These are phyloP conservation scores for Solanum aculeatissimum DNA, from an alignment of 305 asterid genomes.

Conservation along the genomic window DNA sequence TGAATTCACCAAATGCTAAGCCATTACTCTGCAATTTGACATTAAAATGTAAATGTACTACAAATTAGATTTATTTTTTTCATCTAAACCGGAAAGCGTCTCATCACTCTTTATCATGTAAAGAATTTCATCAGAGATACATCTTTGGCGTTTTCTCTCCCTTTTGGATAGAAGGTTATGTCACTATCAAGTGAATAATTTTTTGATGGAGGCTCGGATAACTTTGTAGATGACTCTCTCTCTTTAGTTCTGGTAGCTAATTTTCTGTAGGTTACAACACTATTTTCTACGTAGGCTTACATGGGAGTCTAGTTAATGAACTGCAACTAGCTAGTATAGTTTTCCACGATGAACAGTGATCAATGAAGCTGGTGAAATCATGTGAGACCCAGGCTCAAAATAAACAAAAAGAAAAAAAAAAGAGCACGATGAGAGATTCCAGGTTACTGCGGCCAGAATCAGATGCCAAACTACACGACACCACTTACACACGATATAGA, in stretches of 20 bases:
- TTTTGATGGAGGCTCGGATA: background rate
- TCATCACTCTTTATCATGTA: background rate
- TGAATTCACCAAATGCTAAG: background rate
- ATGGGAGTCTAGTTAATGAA: background rate
- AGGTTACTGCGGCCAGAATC: conserved; percentile 23
- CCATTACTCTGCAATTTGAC: background rate
- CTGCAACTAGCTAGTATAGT: background rate
- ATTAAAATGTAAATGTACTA: background rate
- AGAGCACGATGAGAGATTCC: background rate
- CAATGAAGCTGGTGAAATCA: background rate
- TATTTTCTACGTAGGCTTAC: background rate
- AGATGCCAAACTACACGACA: conserved; percentile 28
- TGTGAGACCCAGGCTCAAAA: background rate
- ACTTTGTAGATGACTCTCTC: background rate
- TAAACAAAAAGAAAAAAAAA: background rate
- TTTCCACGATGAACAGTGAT: background rate
- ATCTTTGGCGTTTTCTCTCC: background rate
- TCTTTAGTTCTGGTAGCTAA: background rate
- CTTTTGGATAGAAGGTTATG: background rate
- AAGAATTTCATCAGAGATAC: background rate
- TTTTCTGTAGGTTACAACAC: background rate
- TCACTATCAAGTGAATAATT: background rate
- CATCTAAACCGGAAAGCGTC: background rate
- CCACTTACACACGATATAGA: background rate
- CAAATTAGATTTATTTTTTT: background rate